Percentiles rank a stretch among this genome's conserved stretches.
These are phyloP conservation scores for Penicillium lagena DNA, from an alignment of 495 filamentous ascomycete genomes.

Conservation along the genomic window DNA sequence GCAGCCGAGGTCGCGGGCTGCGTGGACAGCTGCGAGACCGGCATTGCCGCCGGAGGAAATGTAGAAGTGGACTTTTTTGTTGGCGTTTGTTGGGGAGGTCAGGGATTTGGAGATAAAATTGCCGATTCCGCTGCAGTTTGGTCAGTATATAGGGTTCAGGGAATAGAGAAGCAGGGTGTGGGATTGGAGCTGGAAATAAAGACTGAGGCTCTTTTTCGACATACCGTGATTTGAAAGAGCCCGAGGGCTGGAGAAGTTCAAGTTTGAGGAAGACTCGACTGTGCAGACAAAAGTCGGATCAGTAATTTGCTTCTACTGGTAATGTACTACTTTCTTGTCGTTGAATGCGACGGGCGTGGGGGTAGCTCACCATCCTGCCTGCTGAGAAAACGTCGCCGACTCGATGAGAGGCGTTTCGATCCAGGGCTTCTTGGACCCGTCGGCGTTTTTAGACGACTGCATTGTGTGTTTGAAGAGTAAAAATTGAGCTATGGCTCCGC, in stretches of 20 bases:
- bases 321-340: not conserved
- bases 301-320: slow-evolving; percentile 2
- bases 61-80: slow-evolving; percentile 63
- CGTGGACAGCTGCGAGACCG: slow-evolving; percentile 80
- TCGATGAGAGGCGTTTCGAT: slow-evolving; percentile 66
- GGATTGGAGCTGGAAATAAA: not conserved
- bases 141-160: not conserved
- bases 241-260: slow-evolving; percentile 82
- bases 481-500: too few relatives aligned
- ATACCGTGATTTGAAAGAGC: slow-evolving; percentile 88
- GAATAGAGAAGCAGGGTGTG: not conserved
- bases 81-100: slow-evolving; percentile 22
- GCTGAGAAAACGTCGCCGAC: slow-evolving; percentile 57
- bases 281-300: not conserved
- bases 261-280: slow-evolving; percentile 83
- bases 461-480: not conserved
- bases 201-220: not conserved
- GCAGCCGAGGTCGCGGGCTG: slow-evolving; percentile 54
- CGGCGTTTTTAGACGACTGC: not conserved
- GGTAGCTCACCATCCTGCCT: slow-evolving; percentile 58
- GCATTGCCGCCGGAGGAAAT: slow-evolving; percentile 84
- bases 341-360: not conserved
- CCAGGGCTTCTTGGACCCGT: slow-evolving; percentile 47
- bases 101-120: slow-evolving; percentile 58
- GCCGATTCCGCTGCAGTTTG: slow-evolving; percentile 59